These are phyloP conservation scores for Auricularia sp. DNA, from an alignment of 768 basidiomycete species.

Conservation along the genomic window DNA sequence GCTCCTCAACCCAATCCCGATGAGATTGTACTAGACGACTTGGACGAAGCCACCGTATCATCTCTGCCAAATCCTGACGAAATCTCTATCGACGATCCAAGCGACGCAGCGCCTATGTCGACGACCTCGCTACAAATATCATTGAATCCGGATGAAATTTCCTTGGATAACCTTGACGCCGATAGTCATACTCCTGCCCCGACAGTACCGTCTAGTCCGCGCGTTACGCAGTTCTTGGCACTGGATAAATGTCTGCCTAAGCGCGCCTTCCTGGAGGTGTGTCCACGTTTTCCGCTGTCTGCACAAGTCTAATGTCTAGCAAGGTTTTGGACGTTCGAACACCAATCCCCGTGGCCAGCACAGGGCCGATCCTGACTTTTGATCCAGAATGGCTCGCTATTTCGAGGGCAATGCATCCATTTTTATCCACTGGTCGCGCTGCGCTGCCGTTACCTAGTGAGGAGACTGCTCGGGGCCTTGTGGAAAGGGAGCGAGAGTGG, in stretches of 20 bases:
- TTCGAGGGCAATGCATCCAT: constrained; percentile 73
- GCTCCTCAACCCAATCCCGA: constrained; percentile 11
- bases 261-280: constrained; percentile 73
- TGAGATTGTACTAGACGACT: constrained; percentile 32
- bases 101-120: constrained; percentile 4
- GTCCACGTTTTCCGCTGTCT: constrained; percentile 1
- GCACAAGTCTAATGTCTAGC: background rate
- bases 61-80: constrained; percentile 13
- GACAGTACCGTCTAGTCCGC: background rate
- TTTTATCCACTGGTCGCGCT: constrained; percentile 43
- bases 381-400: constrained; percentile 95
- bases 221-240: constrained; percentile 70
- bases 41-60: constrained; percentile 33
- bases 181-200: background rate
- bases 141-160: constrained; percentile 43
- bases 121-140: background rate
- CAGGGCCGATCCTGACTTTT: constrained; percentile 37
- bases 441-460: constrained; percentile 54
- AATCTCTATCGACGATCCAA: background rate
- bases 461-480: constrained; percentile 38
- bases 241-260: constrained; percentile 76
- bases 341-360: constrained; percentile 11
- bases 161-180: constrained; percentile 23
- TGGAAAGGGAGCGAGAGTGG: constrained; percentile 57
- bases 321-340: constrained; percentile 62